These are phyloP conservation scores for Thuidium tamariscinum DNA, from an alignment of 225 moss, liverwort and hornwort species.

Conservation along the genomic window DNA sequence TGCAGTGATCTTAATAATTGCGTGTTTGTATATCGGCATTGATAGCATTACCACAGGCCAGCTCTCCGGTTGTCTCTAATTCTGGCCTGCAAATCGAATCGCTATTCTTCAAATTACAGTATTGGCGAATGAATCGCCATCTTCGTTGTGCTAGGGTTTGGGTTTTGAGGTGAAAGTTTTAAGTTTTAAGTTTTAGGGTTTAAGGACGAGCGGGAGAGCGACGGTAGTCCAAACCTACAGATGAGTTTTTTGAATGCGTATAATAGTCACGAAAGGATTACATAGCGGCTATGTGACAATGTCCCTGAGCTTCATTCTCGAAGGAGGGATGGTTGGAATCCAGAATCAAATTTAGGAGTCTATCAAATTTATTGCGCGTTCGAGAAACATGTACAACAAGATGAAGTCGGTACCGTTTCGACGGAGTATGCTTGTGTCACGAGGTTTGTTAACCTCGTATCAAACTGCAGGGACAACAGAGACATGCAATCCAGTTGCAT, in stretches of 20 bases:
- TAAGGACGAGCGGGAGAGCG: not conserved
- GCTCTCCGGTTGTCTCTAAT: no score
- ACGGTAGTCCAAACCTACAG: not conserved
- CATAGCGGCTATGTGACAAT: not conserved
- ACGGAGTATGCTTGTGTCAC: not conserved
- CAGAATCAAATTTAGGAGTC: not conserved
- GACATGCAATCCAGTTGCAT: not conserved
- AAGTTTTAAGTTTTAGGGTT: slow-evolving; percentile 17
- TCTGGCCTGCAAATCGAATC: not conserved
- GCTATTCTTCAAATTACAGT: not conserved
- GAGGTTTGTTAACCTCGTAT: not conserved
- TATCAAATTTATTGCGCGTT: not conserved
- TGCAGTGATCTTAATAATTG: not conserved
- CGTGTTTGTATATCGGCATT: not conserved
- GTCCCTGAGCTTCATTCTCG: not conserved
- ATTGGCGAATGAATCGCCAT: not conserved
- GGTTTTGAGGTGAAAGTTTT: no score
- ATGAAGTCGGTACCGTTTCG: slow-evolving; percentile 18
- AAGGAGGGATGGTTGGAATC: not conserved
- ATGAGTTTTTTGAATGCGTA: slow-evolving; percentile 14
- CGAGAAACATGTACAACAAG: not conserved
- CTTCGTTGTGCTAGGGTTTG: not conserved
- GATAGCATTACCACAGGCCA: not conserved
- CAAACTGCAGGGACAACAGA: not conserved
- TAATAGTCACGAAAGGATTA: slow-evolving; percentile 14